phyloP scores from a whole-genome alignment of 1,284 basidiomycete species.

The Clitocybe nebularis region DNA sequence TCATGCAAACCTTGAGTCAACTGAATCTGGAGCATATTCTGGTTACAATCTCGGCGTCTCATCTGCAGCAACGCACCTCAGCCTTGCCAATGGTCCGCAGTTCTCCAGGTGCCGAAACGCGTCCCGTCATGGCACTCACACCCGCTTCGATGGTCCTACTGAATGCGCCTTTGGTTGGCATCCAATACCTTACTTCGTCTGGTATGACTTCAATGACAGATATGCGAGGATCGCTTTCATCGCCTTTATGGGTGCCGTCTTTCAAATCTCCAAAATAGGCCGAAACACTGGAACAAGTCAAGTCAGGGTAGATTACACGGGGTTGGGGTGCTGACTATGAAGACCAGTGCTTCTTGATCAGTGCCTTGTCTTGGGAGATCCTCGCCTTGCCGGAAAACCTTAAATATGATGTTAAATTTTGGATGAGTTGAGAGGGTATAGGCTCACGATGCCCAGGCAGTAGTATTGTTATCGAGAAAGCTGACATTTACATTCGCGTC shows the following conservation, averaged over 20 bases:
- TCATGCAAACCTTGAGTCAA: conserved; percentile 37
- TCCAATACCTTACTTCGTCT: conserved; percentile 79
- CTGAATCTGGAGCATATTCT: conserved; percentile 30
- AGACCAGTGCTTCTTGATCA: conserved; percentile 72
- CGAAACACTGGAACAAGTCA: conserved; percentile 40
- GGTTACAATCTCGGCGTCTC: no score
- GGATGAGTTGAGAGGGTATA: neutral
- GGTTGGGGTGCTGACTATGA: conserved; percentile 37
- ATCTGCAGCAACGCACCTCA: conserved; percentile 48
- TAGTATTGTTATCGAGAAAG: conserved; percentile 70
- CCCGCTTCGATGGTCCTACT: conserved; percentile 51
- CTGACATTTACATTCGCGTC: conserved; percentile 79
- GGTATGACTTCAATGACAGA: conserved; percentile 80
- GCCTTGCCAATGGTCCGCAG: conserved; percentile 56
- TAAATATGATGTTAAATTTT: neutral
- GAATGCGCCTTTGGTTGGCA: conserved; percentile 42
- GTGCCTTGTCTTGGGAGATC: conserved; percentile 57
- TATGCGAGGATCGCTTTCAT: conserved; percentile 78
- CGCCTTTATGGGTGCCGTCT: conserved; percentile 85
- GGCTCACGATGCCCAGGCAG: conserved; percentile 77
- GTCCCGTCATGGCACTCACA: conserved; percentile 54
- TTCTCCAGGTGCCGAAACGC: conserved; percentile 57
- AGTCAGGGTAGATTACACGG: conserved; percentile 5
- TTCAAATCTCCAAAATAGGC: conserved; percentile 88
- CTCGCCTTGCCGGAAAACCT: conserved; percentile 70